Evolutionary conservation across 257 asterid genomes (phyloP).

Genomic region (Mitragyna speciosa): DNA sequence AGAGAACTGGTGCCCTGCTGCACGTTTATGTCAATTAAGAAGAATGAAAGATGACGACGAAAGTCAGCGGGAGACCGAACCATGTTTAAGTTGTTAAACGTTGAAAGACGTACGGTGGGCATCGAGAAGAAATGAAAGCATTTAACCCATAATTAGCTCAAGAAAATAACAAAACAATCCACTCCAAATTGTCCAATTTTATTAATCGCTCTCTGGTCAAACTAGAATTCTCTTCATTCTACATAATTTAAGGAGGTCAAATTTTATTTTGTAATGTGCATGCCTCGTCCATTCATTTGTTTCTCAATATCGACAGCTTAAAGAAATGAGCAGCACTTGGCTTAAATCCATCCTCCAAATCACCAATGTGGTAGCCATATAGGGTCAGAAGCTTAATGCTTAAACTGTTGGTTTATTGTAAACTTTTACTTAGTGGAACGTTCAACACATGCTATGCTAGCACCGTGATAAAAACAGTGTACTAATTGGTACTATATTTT

Average conservation of each 20-base stretch:
- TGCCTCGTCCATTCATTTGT: background rate
- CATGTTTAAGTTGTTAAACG: background rate
- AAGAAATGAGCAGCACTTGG: background rate
- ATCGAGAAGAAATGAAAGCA: background rate
- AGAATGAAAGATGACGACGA: background rate
- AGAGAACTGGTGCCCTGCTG: no score
- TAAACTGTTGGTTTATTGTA: background rate
- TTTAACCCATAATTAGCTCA: background rate
- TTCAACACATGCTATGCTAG: constrained; percentile 6
- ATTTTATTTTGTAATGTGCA: background rate
- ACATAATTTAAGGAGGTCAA: no score
- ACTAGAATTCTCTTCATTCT: background rate
- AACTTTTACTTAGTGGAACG: constrained; percentile 19
- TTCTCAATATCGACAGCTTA: background rate
- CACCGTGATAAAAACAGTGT: background rate
- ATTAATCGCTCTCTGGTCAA: background rate
- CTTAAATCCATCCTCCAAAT: background rate
- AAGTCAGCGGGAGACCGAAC: background rate
- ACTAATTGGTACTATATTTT: background rate
- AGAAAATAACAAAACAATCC: background rate
- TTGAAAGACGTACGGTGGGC: background rate
- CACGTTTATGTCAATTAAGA: no score
- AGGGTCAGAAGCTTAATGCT: background rate
- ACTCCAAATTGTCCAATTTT: background rate
- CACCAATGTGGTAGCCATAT: background rate